phyloP scores from a whole-genome alignment of 192 early-diverging fungal genomes.

The Rhizoclosmatium sp. region DNA sequence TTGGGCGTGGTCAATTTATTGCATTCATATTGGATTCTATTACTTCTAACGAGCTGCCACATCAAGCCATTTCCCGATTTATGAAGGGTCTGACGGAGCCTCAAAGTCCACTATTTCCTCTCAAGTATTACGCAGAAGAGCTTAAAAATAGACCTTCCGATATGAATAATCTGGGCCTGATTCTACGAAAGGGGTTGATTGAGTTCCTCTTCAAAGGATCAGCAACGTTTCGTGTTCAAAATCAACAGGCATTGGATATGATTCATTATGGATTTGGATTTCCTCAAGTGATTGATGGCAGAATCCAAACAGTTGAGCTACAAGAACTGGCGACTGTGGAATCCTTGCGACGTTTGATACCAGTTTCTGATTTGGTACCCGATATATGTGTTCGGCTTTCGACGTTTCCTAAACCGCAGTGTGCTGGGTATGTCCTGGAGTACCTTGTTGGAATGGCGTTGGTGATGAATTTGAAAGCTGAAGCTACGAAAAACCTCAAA shows the following conservation, averaged over 20 bases:
- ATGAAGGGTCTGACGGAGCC: slow-evolving; percentile 20
- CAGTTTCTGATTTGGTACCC: slow-evolving; percentile 38
- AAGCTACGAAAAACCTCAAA: not conserved
- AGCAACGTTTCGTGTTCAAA: not conserved
- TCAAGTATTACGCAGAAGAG: slow-evolving; percentile 41
- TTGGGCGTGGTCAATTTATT: slow-evolving; percentile 42
- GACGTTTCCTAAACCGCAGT: slow-evolving; percentile 38
- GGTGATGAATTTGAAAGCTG: not conserved
- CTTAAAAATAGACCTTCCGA: slow-evolving; percentile 18
- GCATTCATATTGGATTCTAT: slow-evolving; percentile 45
- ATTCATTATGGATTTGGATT: slow-evolving; percentile 42
- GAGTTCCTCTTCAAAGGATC: slow-evolving; percentile 26
- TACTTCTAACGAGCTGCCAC: slow-evolving; percentile 23
- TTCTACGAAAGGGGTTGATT: slow-evolving; percentile 32
- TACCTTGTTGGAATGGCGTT: slow-evolving; percentile 47
- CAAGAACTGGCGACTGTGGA: slow-evolving; percentile 37
- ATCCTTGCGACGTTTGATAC: slow-evolving; percentile 40
- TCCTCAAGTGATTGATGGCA: slow-evolving; percentile 4
- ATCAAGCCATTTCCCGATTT: slow-evolving; percentile 38
- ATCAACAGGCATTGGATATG: slow-evolving; percentile 14
- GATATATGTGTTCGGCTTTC: not conserved
- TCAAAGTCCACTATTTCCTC: slow-evolving; percentile 35
- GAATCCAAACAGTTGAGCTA: slow-evolving; percentile 21
- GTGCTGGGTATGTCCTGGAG: slow-evolving; percentile 45
- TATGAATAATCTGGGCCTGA: slow-evolving; percentile 1